Conservation (phyloP, 75 land plant genomes). For the Chamaecyparis obtusa region DNA sequence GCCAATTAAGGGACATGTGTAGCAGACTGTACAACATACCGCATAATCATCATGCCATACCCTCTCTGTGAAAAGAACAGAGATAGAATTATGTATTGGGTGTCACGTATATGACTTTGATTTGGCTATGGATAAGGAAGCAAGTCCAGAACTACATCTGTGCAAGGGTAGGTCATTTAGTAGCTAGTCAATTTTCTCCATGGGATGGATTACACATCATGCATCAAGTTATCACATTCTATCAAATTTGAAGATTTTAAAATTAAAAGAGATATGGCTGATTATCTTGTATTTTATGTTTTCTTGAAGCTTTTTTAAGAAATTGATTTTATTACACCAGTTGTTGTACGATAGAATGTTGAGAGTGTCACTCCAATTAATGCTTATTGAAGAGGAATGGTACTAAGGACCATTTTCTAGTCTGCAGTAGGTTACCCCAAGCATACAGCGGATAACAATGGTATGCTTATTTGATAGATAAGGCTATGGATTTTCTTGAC, state of each 20-base stretch:
- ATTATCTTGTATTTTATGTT: neutral
- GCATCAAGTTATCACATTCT: too few relatives aligned
- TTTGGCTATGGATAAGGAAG: too few relatives aligned
- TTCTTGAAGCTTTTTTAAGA: neutral
- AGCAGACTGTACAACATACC: too few relatives aligned
- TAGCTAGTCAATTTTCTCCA: too few relatives aligned
- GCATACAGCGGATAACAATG: neutral
- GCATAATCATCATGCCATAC: too few relatives aligned
- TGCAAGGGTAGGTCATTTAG: too few relatives aligned
- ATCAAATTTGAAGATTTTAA: conserved; percentile 2
- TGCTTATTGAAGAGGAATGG: neutral
- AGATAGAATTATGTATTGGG: too few relatives aligned
- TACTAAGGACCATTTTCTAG: neutral
- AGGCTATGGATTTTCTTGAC: neutral
- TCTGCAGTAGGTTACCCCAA: neutral
- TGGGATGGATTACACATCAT: too few relatives aligned
- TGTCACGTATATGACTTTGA: too few relatives aligned
- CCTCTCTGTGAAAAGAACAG: neutral
- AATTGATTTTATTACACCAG: neutral
- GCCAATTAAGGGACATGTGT: too few relatives aligned
- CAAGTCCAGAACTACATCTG: too few relatives aligned
- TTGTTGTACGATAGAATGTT: neutral
- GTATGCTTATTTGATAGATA: neutral
- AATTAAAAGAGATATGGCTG: neutral
- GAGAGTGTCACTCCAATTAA: too few relatives aligned